Base-by-base conservation (phyloP, 73 alveolate species). In the Symbiodinium natans region DNA sequence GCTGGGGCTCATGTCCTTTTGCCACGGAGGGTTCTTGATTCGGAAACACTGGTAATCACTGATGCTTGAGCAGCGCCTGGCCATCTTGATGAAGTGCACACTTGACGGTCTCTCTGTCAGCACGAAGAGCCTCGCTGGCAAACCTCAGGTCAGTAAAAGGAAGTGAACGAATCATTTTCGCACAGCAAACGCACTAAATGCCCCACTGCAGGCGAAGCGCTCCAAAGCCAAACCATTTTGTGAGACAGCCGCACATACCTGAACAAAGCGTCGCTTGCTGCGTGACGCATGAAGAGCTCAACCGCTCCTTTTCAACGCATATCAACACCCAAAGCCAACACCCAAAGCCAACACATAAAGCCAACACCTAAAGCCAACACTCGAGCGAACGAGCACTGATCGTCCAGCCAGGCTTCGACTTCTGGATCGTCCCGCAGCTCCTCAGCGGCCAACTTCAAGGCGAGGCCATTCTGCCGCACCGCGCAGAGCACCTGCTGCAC, bases 141-240 rank as follows among this genome's bases (percentile, higher is more conserved):
- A 74, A 74, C 42, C 84, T 74, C 82, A 43, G 48, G 33, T 6
- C 33, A 19, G 77, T 13, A 8, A 59, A 13, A 59, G 36, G 77
- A 8, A 25, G 5, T 10, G 77, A 10, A 4, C 29, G 15, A 59
- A 19, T 6, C 77, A 59, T 48, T 48, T 48, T 48, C 17, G 8
- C 63, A 48, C 23, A 8, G 63, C 8, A 8, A 48, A 48, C 31
- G 15, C 29, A 59, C 33, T 59, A 6, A 59, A 8, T 59, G 27
- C 34, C 43, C 43, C 41, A 68, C 36, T 68, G 38, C 33, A 31
- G 84, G 42, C 84, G 13, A 74, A 33, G 42, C 13, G 84, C 84
- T 74, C 84, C 84, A 74, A 74, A n/a, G 84, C 84, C 84, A 74
- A 34, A 29, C 84, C 84, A 15, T 74, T 74, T 43, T 74, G 84